Base-by-base conservation (phyloP, 495 filamentous ascomycete species). In the Penicillium ochrochloron region DNA sequence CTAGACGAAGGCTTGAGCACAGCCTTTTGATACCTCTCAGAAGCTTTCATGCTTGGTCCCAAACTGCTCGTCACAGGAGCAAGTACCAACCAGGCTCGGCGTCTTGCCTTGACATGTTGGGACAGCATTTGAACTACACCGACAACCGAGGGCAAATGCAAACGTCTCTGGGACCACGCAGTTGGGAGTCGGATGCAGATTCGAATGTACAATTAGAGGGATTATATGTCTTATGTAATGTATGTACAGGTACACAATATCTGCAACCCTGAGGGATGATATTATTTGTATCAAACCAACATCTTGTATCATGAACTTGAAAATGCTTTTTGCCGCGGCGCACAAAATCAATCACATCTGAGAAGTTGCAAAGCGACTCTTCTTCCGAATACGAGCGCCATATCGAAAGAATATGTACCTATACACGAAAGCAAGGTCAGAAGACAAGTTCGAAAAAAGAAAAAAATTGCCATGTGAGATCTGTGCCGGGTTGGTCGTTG, bases 391-490 rank as follows among this genome's bases (percentile, higher is more conserved):
- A 29, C 72, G 76, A 70, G 78, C 76, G 23, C 88, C 89, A 60
- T 86, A 89, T 51, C 75, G 77, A 73, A 88, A 91, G 70, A 92
- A 91, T 17, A 91, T 63, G 66, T 89, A 85, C 59, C 83, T 85
- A 63, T 8, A 57, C 21, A 34, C 23, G 14, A 21, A 21, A 37
- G 63, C n/a, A 33, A 33, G 31, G 31, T 33, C 31, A 68, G 59
- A 35, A 61, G 39, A 41, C 44, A 52, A 1, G 9, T 31, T 60
- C 63, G 31, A 10, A 48, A 48, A 23, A 10, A 19, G 14, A 29
- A 55, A 35, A 35, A n/a, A 17, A 56, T 39, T 25, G 7, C 2
- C 48, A 48, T 29, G 29, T 51, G 50, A 52, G 48, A 21, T 19
- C 31, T 23, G 12, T 31, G 31, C 42, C 27, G 19, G 33, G 33